Percentiles rank a stretch among this genome's conserved stretches.
Evolutionary conservation across 176 grass and related monocot species (phyloP).

Genomic region (Carex myosuroides): DNA sequence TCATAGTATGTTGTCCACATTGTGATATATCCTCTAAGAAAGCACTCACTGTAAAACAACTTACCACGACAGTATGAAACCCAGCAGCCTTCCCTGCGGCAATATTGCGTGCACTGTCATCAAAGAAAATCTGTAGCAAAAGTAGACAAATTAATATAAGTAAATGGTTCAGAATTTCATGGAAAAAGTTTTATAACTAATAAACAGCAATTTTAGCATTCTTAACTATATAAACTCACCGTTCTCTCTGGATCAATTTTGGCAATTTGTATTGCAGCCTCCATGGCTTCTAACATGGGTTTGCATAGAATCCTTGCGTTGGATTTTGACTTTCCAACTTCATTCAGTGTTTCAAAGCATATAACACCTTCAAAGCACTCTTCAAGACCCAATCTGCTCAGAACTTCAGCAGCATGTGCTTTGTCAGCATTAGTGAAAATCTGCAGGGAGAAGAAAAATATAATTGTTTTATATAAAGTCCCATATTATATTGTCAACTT

Average conservation of each 20-base stretch:
- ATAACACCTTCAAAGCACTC: conserved; percentile 88
- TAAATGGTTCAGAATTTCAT: neutral
- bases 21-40: neutral
- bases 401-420: conserved; percentile 48
- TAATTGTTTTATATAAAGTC: neutral
- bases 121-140: conserved; percentile 65
- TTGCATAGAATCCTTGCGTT: conserved; percentile 69
- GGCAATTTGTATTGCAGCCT: conserved; percentile 61
- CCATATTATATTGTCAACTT: neutral
- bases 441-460: conserved; percentile 20
- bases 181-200: neutral
- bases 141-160: neutral
- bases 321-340: neutral
- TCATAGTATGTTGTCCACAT: neutral
- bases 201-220: neutral
- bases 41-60: neutral
- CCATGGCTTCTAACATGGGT: conserved; percentile 74
- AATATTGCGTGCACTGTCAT: conserved; percentile 84
- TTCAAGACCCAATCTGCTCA: conserved; percentile 68
- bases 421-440: conserved; percentile 92
- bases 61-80: conserved; percentile 75
- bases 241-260: conserved; percentile 72
- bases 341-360: conserved; percentile 94
- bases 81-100: conserved; percentile 74
- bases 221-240: conserved; percentile 18